These are phyloP conservation scores for Cercospora sojina DNA, from an alignment of 2,329 filamentous ascomycete genomes.

Conservation along the genomic window DNA sequence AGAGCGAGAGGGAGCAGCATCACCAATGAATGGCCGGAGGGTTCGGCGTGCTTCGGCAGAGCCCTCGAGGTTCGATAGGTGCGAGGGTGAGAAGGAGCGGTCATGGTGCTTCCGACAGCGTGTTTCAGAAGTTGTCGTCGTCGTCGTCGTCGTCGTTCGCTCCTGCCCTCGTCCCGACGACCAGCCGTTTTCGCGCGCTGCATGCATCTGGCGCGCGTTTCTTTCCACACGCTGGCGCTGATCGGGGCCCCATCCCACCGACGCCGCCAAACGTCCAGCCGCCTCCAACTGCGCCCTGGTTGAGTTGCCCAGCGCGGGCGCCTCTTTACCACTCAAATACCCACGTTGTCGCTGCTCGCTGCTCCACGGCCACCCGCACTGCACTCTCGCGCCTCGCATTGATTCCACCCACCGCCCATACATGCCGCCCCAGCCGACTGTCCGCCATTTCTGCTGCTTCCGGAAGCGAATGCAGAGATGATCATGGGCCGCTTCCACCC, in stretches of 20 bases:
- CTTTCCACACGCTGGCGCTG: conserved; percentile 3
- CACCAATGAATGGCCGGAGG: not conserved
- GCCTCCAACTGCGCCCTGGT: not conserved
- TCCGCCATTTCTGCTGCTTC: conserved; percentile 3
- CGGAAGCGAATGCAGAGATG: conserved; percentile 3
- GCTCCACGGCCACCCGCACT: not conserved
- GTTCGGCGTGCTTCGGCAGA: not conserved
- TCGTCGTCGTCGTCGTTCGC: not conserved
- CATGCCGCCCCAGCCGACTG: conserved; percentile 4
- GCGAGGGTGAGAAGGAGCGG: not conserved
- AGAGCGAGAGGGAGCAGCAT: not conserved
- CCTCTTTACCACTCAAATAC: conserved; percentile 21
- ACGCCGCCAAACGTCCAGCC: conserved; percentile 1
- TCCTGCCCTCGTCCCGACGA: not conserved
- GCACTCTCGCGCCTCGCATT: not conserved
- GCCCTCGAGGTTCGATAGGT: not conserved
- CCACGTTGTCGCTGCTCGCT: conserved; percentile 19
- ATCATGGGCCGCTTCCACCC: conserved; percentile 26
- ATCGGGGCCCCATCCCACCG: conserved; percentile 3
- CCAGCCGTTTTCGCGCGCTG: not conserved
- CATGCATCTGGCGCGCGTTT: not conserved
- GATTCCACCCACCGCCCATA: not conserved
- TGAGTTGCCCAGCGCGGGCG: conserved; percentile 6
- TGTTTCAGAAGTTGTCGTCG: conserved; percentile 12
- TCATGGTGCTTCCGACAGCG: conserved; percentile 16